A percentile compares a stretch with the other conserved stretches of the same genome.
Evolutionary conservation across 495 filamentous ascomycete genomes (phyloP).

Genomic region (Podospora pseudopauciseta): DNA sequence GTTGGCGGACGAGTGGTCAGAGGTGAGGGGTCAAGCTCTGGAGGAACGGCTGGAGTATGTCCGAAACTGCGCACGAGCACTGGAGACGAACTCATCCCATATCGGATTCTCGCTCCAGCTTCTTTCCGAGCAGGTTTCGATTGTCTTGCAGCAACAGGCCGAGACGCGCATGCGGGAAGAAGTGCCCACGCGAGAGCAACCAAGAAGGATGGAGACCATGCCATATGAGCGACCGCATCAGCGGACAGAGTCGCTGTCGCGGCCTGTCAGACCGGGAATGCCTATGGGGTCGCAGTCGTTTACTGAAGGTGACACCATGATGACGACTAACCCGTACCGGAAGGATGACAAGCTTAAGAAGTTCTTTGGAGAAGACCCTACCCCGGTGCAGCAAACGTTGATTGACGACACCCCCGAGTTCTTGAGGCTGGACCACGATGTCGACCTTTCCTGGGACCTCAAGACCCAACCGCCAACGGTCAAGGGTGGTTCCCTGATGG

Average conservation of each 20-base stretch:
- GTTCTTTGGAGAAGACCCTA: conserved; percentile 79
- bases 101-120: conserved; percentile 83
- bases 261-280: conserved; percentile 37
- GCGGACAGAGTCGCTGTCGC: conserved; percentile 41
- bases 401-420: conserved; percentile 78
- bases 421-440: conserved; percentile 82
- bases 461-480: conserved; percentile 69
- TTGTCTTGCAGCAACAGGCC: conserved; percentile 42
- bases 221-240: conserved; percentile 46
- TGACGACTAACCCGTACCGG: conserved; percentile 51
- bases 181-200: conserved; percentile 33
- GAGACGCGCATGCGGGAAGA: conserved; percentile 41
- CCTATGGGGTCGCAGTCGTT: conserved; percentile 60
- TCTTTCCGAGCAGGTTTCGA: conserved; percentile 71
- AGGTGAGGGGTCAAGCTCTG: conserved; percentile 83
- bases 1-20: conserved; percentile 91
- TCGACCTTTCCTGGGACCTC: conserved; percentile 82
- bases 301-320: conserved; percentile 57
- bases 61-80: conserved; percentile 65
- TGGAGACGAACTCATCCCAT: conserved; percentile 83
- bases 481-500: conserved; percentile 83
- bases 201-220: conserved; percentile 44
- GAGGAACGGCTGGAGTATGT: conserved; percentile 82
- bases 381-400: conserved; percentile 48
- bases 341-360: conserved; percentile 72